phyloP scores from a whole-genome alignment of 2,329 filamentous ascomycete genomes.

The Fusarium denticulatum region DNA sequence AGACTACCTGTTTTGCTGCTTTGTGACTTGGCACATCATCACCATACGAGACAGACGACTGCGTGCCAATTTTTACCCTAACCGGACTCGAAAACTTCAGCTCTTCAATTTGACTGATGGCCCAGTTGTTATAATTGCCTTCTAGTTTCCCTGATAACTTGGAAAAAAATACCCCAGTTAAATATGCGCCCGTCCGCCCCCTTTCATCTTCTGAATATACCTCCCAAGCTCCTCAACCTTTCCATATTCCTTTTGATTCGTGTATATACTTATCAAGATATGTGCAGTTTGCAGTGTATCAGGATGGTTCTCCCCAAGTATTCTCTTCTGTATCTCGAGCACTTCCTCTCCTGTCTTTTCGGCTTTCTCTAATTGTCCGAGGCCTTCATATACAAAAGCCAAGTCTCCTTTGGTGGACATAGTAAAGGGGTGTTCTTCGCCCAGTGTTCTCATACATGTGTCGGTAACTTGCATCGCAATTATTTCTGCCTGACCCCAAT shows the following conservation, averaged over 20 bases:
- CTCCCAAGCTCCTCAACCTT: background rate
- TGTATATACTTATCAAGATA: no score
- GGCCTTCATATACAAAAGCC: rapidly evolving
- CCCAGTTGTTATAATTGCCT: no score
- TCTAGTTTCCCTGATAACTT: no score
- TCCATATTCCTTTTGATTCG: rapidly evolving
- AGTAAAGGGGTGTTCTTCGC: rapidly evolving
- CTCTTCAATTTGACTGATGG: rapidly evolving
- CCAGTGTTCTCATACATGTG: rapidly evolving
- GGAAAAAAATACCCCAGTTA: rapidly evolving
- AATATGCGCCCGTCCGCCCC: rapidly evolving
- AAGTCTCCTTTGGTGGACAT: rapidly evolving
- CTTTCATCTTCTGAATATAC: rapidly evolving
- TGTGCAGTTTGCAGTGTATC: no score
- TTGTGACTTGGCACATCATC: background rate
- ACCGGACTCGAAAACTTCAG: no score
- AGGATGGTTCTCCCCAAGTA: background rate
- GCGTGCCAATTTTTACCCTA: no score
- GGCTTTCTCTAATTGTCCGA: background rate
- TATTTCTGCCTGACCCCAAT: background rate
- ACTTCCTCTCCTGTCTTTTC: background rate
- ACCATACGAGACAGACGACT: no score
- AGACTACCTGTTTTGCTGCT: background rate
- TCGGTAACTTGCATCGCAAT: rapidly evolving
- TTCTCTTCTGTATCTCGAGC: rapidly evolving